Evolutionary conservation across 192 early-diverging fungal genomes (phyloP).

Genomic region (Backusella parvicylindrica): DNA sequence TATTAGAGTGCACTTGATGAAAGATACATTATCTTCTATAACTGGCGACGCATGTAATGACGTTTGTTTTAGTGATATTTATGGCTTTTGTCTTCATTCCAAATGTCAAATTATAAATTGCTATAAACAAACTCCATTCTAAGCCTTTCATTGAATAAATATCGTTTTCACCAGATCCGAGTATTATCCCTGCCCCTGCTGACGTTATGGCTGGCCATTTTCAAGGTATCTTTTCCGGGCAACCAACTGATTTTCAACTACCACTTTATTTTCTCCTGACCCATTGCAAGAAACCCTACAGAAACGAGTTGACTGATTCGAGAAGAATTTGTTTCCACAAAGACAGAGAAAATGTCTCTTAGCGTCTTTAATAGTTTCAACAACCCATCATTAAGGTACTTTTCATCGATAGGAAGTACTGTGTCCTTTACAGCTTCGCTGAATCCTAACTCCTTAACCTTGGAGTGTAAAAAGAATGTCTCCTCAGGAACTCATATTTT

Average conservation of each 20-base stretch:
- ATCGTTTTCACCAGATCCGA: neutral
- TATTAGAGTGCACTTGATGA: too few relatives aligned
- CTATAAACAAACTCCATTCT: neutral
- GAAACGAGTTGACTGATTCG: neutral
- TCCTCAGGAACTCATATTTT: neutral
- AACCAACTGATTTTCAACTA: neutral
- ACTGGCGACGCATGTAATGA: neutral
- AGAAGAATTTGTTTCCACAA: neutral
- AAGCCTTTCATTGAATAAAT: conserved; percentile 3
- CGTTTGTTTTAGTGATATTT: neutral
- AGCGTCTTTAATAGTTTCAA: neutral
- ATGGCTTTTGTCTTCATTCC: neutral
- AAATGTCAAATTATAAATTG: neutral
- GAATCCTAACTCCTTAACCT: neutral
- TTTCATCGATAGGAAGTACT: neutral
- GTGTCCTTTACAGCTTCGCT: neutral
- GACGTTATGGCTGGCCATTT: too few relatives aligned
- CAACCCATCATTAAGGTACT: conserved; percentile 1
- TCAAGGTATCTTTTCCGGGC: too few relatives aligned
- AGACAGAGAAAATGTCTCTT: neutral
- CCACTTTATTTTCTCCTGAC: conserved; percentile 1
- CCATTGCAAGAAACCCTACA: neutral
- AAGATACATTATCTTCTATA: neutral
- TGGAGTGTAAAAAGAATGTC: neutral
- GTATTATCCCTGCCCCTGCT: too few relatives aligned